Conservation (phyloP, 2,329 filamentous ascomycete genomes). For the Laburnicola sp. region DNA sequence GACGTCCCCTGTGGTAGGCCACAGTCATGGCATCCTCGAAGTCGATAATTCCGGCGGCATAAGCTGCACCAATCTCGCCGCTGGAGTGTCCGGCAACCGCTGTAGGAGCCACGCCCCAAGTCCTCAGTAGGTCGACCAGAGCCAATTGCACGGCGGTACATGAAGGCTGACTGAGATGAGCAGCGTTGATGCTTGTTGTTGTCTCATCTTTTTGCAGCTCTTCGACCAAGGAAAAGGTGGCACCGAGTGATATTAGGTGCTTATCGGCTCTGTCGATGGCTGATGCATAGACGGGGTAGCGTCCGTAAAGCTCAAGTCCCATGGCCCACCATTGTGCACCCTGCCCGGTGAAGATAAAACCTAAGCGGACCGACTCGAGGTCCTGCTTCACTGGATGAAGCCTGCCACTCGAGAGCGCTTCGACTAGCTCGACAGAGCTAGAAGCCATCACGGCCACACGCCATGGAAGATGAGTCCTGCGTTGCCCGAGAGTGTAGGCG, state of each 20-base stretch:
- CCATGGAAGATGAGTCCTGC: conserved; percentile 28
- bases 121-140: conserved; percentile 27
- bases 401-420: conserved; percentile 22
- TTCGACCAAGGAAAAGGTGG: conserved; percentile 16
- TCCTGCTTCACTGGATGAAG: conserved; percentile 26
- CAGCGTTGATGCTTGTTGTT: conserved; percentile 22
- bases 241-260: conserved; percentile 14
- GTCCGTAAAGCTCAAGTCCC: conserved; percentile 22
- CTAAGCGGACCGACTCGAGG: conserved; percentile 18
- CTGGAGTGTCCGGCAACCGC: conserved; percentile 36
- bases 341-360: conserved; percentile 39
- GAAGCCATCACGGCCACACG: conserved; percentile 23
- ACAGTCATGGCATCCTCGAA: conserved; percentile 28
- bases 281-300: conserved; percentile 15
- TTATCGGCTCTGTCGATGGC: conserved; percentile 14
- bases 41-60: conserved; percentile 26
- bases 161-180: conserved; percentile 30
- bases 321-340: conserved; percentile 41
- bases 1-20: conserved; percentile 31
- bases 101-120: conserved; percentile 29
- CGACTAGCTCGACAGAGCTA: conserved; percentile 18
- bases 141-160: conserved; percentile 38
- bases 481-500: conserved; percentile 31
- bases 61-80: conserved; percentile 39
- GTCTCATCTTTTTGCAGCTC: conserved; percentile 25